These are phyloP conservation scores for Pleurotus salmoneostramineus DNA, from an alignment of 768 basidiomycete genomes.

Conservation along the genomic window DNA sequence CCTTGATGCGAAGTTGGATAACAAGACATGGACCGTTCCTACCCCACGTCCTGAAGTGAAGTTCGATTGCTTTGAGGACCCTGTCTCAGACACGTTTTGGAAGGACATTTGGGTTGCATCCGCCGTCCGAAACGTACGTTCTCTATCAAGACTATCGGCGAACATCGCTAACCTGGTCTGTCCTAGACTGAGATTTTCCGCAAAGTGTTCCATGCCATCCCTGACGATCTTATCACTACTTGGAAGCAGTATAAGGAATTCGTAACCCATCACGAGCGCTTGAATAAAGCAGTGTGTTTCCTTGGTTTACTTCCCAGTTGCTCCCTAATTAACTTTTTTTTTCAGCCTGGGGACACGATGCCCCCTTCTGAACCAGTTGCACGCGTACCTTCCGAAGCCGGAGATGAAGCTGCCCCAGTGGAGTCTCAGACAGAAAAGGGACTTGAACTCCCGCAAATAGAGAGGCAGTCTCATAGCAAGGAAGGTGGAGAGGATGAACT, in stretches of 20 bases:
- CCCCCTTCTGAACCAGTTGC: constrained; percentile 40
- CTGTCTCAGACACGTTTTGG: constrained; percentile 86
- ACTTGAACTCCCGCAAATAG: constrained; percentile 23
- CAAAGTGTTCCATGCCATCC: constrained; percentile 90
- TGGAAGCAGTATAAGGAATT: constrained; percentile 97
- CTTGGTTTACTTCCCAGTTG: background rate
- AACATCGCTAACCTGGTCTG: background rate
- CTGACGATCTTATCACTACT: constrained; percentile 88
- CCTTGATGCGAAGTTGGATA: constrained; percentile 44
- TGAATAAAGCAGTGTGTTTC: constrained; percentile 59
- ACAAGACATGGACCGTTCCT: constrained; percentile 58
- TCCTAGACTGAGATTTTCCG: constrained; percentile 89
- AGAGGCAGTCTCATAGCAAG: constrained; percentile 18
- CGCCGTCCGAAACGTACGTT: constrained; percentile 82
- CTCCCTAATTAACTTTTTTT: constrained; percentile 19
- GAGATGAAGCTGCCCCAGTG: constrained; percentile 32
- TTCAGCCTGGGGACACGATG: constrained; percentile 30
- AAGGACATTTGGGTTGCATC: constrained; percentile 84
- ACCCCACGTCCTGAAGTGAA: constrained; percentile 70
- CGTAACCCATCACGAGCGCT: constrained; percentile 66
- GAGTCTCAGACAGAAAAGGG: constrained; percentile 21
- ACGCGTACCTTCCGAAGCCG: constrained; percentile 56
- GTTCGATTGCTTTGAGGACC: constrained; percentile 82
- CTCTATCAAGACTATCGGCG: constrained; percentile 7
- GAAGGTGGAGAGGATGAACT: constrained; percentile 26